Evolutionary conservation across 2,329 filamentous ascomycete species (phyloP).

Genomic region (Capronia americana): DNA sequence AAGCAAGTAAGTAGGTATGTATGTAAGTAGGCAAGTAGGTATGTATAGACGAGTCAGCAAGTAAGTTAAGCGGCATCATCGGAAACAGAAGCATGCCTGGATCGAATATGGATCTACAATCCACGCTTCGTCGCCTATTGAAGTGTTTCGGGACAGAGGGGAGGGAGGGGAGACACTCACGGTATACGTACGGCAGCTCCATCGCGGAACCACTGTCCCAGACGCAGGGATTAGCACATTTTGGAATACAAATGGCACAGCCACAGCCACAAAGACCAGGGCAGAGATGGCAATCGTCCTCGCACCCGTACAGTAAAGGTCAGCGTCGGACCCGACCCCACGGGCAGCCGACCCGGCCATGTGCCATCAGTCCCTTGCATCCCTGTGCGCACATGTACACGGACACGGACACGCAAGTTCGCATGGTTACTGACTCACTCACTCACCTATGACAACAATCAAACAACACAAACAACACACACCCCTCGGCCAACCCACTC

Average conservation of each 20-base stretch:
- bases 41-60: too few relatives aligned
- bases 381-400: background rate
- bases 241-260: background rate
- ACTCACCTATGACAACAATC: slow-evolving; percentile 66
- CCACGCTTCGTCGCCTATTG: background rate
- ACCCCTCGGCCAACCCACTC: slow-evolving; percentile 53
- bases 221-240: background rate
- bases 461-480: slow-evolving; percentile 50
- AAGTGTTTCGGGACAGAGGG: background rate
- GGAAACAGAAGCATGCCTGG: background rate
- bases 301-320: background rate
- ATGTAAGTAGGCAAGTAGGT: background rate
- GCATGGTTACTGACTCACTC: background rate
- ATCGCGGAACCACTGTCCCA: slow-evolving; percentile 60
- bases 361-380: background rate
- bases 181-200: slow-evolving; percentile 65
- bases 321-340: too few relatives aligned
- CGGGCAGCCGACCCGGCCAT: slow-evolving; percentile 1
- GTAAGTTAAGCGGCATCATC: too few relatives aligned
- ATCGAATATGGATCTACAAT: background rate
- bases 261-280: background rate
- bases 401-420: background rate
- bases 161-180: background rate
- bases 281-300: background rate
- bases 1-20: background rate